Conservation (phyloP, 2,329 filamentous ascomycete species). For the Fusarium algeriense region DNA sequence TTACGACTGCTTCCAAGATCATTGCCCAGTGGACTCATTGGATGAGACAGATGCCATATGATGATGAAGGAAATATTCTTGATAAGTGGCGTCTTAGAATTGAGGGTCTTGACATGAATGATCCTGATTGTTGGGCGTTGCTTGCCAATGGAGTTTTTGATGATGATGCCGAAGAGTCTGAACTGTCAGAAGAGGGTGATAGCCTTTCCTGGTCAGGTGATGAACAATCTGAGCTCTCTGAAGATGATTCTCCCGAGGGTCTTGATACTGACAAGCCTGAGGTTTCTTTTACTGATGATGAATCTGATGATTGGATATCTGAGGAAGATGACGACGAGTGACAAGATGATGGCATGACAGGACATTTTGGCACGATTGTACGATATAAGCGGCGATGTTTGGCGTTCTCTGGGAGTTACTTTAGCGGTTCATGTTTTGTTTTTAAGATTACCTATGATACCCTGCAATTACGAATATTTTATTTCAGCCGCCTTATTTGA, state of each 20-base stretch:
- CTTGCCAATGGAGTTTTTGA: slow-evolving; percentile 36
- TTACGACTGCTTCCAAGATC: slow-evolving; percentile 18
- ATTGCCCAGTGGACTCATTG: slow-evolving; percentile 48
- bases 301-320: neutral
- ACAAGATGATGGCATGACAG: neutral
- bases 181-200: slow-evolving; percentile 27
- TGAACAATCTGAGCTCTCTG: slow-evolving; percentile 5
- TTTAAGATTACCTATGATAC: slow-evolving; percentile 23
- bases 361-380: slow-evolving; percentile 8
- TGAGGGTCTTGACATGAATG: slow-evolving; percentile 41
- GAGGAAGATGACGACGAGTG: neutral
- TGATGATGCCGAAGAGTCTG: slow-evolving; percentile 30
- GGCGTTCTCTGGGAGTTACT: slow-evolving; percentile 3
- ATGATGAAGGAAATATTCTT: slow-evolving; percentile 41
- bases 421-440: neutral
- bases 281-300: slow-evolving; percentile 1
- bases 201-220: slow-evolving; percentile 23
- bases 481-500: neutral
- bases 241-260: slow-evolving; percentile 3
- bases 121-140: slow-evolving; percentile 45
- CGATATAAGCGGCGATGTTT: neutral
- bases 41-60: slow-evolving; percentile 47
- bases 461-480: slow-evolving; percentile 3
- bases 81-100: slow-evolving; percentile 41
- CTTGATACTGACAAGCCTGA: slow-evolving; percentile 9